Base-by-base conservation (phyloP, 768 basidiomycete genomes). In the Termitomyces sp. region DNA sequence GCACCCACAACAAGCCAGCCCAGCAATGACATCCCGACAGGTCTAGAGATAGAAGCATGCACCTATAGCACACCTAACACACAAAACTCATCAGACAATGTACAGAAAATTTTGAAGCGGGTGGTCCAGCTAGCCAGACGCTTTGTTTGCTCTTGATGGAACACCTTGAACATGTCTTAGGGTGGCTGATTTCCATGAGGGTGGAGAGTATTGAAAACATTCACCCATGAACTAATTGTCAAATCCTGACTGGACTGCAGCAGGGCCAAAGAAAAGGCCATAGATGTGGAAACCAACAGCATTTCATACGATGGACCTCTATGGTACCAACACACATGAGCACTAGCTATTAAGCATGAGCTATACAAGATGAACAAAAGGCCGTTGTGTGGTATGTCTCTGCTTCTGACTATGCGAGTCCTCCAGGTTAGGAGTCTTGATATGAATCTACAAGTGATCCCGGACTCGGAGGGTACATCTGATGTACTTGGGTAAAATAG, bases 401-500 rank as follows among this genome's bases (percentile, higher is more conserved):
- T 52, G 2, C 36, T 25, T 12, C 50, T 52, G 6, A 12, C 17
- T 3, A 20, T 17, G 9, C 5, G n/a, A 8, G 52, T 52, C 49
- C 58, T 54, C 47, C 14, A 55, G 47, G 42, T 17, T 11, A 59
- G 62, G 54, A 59, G 31, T 20, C 49, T 38, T 49, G 57, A 59
- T 59, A 37, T 4, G 11, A n/a, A 68, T 25, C 83, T 77, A 67
- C 84, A 25, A 84, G 65, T 76, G 85, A 10, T 15, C 12, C 46
- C 10, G 40, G 17, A 15, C 17, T 42, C 40, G 40, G 5, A 46
- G n/a, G 20, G 10, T 20, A 46, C 15, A 46, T 20, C 45, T 46
- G 8, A 46, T 46, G 20, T 9, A 20, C 6, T 46, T 46, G n/a
- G 7, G 7, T 9, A 43, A 17, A 15, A 42, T 14, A 42, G 15